Percentiles rank a stretch among this genome's conserved stretches.
phyloP scores from a whole-genome alignment of 176 grass and related monocot genomes.

The Carex cristatella region DNA sequence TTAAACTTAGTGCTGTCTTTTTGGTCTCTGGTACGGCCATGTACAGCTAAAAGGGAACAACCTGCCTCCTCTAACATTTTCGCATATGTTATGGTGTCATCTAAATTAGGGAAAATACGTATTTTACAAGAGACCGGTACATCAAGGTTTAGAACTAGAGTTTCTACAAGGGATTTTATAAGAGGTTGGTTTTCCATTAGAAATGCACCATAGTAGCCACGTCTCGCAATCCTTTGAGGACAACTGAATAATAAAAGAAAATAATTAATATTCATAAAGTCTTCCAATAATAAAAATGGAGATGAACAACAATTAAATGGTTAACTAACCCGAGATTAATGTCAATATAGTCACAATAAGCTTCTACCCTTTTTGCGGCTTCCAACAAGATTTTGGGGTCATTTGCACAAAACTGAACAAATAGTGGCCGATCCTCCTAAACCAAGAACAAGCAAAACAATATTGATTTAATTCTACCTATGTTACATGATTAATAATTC shows the following conservation, averaged over 20 bases:
- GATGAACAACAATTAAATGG: slow-evolving; percentile 14
- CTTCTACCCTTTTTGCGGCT: slow-evolving; percentile 75
- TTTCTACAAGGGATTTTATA: slow-evolving; percentile 71
- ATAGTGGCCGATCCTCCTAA: slow-evolving; percentile 85
- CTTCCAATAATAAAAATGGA: background rate
- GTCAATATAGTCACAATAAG: slow-evolving; percentile 86
- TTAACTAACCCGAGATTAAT: slow-evolving; percentile 84
- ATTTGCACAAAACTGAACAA: slow-evolving; percentile 99
- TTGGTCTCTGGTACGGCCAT: slow-evolving; percentile 88
- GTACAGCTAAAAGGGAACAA: slow-evolving; percentile 84
- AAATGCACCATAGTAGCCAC: slow-evolving; percentile 93
- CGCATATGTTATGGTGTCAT: slow-evolving; percentile 83
- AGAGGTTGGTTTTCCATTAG: slow-evolving; percentile 95
- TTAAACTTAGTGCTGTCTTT: slow-evolving; percentile 90
- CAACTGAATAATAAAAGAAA: slow-evolving; percentile 51
- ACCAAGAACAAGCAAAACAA: slow-evolving; percentile 1
- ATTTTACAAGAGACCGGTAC: slow-evolving; percentile 91
- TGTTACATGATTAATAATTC: background rate
- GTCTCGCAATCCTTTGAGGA: slow-evolving; percentile 83
- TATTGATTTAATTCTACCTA: background rate
- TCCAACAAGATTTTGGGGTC: slow-evolving; percentile 91
- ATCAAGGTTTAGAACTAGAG: slow-evolving; percentile 58
- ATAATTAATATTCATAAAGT: background rate
- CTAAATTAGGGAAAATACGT: slow-evolving; percentile 66
- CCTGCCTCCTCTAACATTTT: slow-evolving; percentile 97